Evolutionary conservation across 2,329 filamentous ascomycete species (phyloP).

Genomic region (Colletotrichum kahawae): DNA sequence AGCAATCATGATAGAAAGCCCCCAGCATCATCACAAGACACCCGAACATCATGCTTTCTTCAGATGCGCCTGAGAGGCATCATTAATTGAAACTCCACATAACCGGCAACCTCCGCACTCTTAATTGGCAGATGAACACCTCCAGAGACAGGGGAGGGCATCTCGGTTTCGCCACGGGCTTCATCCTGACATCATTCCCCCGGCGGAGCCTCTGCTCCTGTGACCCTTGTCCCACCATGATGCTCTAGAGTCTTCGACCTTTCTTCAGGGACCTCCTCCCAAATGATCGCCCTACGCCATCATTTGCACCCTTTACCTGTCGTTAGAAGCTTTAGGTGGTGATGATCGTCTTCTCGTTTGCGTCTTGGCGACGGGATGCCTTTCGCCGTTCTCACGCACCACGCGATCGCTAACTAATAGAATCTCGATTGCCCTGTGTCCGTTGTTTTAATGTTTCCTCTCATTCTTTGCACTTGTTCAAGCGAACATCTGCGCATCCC

Average conservation of each 20-base stretch:
- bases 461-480: background rate
- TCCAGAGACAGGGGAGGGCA: background rate
- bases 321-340: background rate
- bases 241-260: background rate
- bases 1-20: background rate
- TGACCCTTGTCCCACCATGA: background rate
- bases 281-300: background rate
- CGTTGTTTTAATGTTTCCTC: background rate
- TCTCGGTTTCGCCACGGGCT: constrained; percentile 3
- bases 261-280: background rate
- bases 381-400: background rate
- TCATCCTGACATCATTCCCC: constrained; percentile 16
- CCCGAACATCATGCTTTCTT: background rate
- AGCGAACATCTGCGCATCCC: no score
- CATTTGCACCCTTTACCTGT: background rate
- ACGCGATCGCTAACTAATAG: background rate
- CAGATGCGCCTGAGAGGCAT: background rate
- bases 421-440: background rate
- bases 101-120: background rate
- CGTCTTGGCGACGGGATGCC: background rate
- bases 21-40: background rate
- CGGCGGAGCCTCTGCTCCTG: background rate
- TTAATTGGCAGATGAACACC: background rate
- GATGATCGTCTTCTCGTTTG: background rate
- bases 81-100: no score